Evolutionary conservation across 768 basidiomycete genomes (phyloP).

Genomic region (Austroboletus festivus): DNA sequence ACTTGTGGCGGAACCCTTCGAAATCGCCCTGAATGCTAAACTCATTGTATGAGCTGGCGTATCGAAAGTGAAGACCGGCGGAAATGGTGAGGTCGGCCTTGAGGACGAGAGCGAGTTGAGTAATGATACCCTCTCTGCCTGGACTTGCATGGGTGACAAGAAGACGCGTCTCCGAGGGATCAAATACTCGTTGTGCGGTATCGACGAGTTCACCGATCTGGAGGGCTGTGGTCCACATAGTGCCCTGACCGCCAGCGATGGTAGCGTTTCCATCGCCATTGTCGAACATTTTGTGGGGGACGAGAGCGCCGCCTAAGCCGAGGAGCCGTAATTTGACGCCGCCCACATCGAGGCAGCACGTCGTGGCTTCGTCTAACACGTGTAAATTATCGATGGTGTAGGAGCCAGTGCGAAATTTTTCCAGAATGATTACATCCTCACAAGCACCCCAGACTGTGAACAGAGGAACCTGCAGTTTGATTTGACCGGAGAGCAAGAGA

Average conservation of each 20-base stretch:
- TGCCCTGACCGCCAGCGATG: slow-evolving; percentile 97
- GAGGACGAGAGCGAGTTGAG: slow-evolving; percentile 84
- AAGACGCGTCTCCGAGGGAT: slow-evolving; percentile 89
- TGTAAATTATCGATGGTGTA: slow-evolving; percentile 88
- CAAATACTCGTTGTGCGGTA: slow-evolving; percentile 91
- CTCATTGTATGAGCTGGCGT: slow-evolving; percentile 94
- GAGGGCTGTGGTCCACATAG: slow-evolving; percentile 97
- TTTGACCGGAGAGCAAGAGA: slow-evolving; percentile 80
- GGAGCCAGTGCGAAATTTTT: slow-evolving; percentile 83
- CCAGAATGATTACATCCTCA: slow-evolving; percentile 90
- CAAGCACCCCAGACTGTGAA: slow-evolving; percentile 98
- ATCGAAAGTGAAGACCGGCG: slow-evolving; percentile 96
- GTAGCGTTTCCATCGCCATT: slow-evolving; percentile 92
- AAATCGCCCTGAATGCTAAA: slow-evolving; percentile 90
- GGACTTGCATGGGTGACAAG: slow-evolving; percentile 91
- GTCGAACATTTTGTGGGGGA: slow-evolving; percentile 92
- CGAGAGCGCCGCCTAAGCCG: slow-evolving; percentile 94
- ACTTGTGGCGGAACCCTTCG: slow-evolving; percentile 82
- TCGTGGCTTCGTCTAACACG: slow-evolving; percentile 94
- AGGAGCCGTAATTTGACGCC: slow-evolving; percentile 91
- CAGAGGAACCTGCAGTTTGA: slow-evolving; percentile 90
- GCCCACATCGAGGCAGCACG: slow-evolving; percentile 85
- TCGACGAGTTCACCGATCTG: slow-evolving; percentile 98
- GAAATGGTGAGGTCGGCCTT: slow-evolving; percentile 95
- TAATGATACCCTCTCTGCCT: slow-evolving; percentile 88